A percentile compares a stretch with the other conserved stretches of the same genome.
Evolutionary conservation across 73 alveolate species (phyloP).

Genomic region (Paramecium primaurelia): DNA sequence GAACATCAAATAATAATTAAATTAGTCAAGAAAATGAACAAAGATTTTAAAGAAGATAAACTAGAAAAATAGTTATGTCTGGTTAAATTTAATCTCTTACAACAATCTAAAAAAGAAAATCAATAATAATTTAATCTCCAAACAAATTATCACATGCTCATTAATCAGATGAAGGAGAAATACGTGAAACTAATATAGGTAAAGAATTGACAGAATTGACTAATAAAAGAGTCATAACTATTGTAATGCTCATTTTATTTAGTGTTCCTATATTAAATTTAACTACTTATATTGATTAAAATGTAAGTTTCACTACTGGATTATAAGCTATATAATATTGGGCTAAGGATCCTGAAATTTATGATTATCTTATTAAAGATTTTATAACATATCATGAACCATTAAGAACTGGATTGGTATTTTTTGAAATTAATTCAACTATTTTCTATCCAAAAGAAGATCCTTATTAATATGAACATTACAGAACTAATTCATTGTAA

Average conservation of each 20-base stretch:
- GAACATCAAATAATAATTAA: neutral
- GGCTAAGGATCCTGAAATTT: neutral
- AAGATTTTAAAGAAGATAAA: neutral
- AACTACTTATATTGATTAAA: slow-evolving; percentile 60
- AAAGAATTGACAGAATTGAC: slow-evolving; percentile 85
- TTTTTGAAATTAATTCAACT: neutral
- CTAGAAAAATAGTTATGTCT: neutral
- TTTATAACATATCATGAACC: neutral
- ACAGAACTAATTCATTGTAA: neutral
- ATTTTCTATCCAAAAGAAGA: neutral
- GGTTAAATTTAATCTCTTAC: neutral
- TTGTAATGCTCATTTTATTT: slow-evolving; percentile 85
- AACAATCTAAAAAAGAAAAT: neutral
- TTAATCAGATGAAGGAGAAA: neutral
- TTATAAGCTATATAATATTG: neutral
- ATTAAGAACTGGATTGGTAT: neutral
- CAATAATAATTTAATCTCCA: neutral
- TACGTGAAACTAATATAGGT: slow-evolving; percentile 87
- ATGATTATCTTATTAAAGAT: neutral
- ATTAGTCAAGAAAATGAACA: neutral
- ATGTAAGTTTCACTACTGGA: slow-evolving; percentile 56
- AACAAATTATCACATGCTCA: neutral
- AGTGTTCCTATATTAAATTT: slow-evolving; percentile 73
- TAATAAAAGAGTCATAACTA: slow-evolving; percentile 87
- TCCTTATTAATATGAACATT: neutral